Base-by-base conservation (phyloP, 768 basidiomycete genomes). In the Termitomyces sp. region DNA sequence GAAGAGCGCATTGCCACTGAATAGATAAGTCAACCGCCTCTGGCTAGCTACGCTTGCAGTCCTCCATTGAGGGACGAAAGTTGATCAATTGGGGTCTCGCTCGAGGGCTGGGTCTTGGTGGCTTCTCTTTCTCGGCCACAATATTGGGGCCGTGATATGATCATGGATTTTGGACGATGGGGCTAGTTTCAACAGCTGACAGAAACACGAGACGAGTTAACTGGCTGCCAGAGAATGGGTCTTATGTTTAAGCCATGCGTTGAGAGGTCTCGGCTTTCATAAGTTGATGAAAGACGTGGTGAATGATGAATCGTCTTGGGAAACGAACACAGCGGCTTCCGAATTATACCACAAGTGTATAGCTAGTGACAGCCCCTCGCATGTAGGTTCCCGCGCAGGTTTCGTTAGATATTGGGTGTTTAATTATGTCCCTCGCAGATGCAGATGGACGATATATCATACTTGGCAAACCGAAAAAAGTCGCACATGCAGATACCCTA, bases 11-110 rank as follows among this genome's bases (percentile, higher is more conserved):
- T n/a, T n/a, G 12, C 62, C 62, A 25, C 62, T 60, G 44, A 63
- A 58, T 58, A 63, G 11, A 63, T 23, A 11, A 63, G 54, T 59
- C 62, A 61, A 27, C 62, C 59, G 16, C 62, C 62, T 16, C 31
- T 19, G 11, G 62, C 60, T 48, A 58, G 41, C 62, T 59, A 63
- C 10, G 59, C 62, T 12, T 56, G 51, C 5, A 58, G 10, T 19
- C 62, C 62, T 10, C 57, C 59, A 45, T 63, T 57, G 1, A 42
- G 57, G 54, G 56, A 9, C 35, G 51, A 31, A 19, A 34, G 17
- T 59, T 37, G 7, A 40, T 29, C 25, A 37, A 37, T 38, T n/a
- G 44, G 3, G 27, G 16, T 25, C 19, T 42, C 43, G 23, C 29
- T 53, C 3, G 41, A 32, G 32, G 31, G 29, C 19, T 43, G 25